Evolutionary conservation across 164 flowering plant species (phyloP), one percentile per base, ranked within the genome.

Genomic region (Kalanchoe fedtschenkoi): DNA sequence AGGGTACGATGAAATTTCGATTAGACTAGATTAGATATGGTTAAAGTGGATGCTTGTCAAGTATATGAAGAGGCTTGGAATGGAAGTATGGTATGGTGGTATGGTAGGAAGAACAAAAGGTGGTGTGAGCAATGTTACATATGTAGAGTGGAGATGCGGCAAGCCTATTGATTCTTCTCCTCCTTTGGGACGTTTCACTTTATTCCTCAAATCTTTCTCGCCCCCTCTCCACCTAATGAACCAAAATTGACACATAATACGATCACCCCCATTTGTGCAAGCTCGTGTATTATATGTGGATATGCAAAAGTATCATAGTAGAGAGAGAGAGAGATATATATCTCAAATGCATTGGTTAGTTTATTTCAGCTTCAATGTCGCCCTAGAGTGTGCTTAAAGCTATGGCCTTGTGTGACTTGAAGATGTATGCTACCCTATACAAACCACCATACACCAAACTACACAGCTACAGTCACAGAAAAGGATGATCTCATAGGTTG

Each of bases 81-180:
- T 26, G 56, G 56, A 51, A 51, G 56, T 51, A 51, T 51, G 54
- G 21, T 47, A 51, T n/a, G n/a, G n/a, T n/a, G n/a, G n/a, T n/a
- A n/a, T n/a, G n/a, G n/a, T n/a, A n/a, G n/a, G n/a, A n/a, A n/a
- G n/a, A n/a, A n/a, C n/a, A 59, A 63, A 60, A 43, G 64, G 56
- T 59, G 62, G 32, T 51, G 32, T 17, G 26, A 51, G 56, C 21
- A 44, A 17, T 44, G 51, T 44, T 44, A 51, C 56, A 51, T n/a
- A n/a, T 57, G 67, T 77, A 69, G 86, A 84, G 89, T 82, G 77
- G 75, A 71, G 80, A 72, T 69, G 69, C 72, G 83, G 85, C 82
- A 80, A 81, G 51, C n/a, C 61, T 58, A 51, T 58, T 62, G 77
- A 76, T 74, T 75, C 74, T 65, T 56, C 26, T 63, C 68, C 14